Evolutionary conservation across 306 rosid species (phyloP).

Genomic region (Rubus idaeus): DNA sequence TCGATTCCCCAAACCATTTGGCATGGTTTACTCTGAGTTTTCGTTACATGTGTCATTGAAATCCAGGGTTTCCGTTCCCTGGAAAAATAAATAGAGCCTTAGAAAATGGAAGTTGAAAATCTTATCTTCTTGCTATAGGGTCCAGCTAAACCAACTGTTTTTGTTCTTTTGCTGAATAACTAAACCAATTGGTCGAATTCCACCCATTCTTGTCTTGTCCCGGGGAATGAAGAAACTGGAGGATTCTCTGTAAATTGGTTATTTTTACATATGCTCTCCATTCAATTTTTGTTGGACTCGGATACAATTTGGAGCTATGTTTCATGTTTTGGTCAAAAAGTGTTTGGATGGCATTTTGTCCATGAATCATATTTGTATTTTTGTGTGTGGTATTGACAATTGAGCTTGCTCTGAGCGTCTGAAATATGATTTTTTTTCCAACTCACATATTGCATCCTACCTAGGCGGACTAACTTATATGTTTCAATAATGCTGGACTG

Average conservation of each 20-base stretch:
- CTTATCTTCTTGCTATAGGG: not conserved
- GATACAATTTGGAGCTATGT: not conserved
- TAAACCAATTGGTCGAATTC: not conserved
- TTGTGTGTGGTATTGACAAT: not conserved
- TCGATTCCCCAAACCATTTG: not conserved
- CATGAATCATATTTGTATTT: not conserved
- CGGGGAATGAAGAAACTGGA: not conserved
- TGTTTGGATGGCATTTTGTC: not conserved
- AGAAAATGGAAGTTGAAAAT: not conserved
- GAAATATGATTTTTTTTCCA: not conserved
- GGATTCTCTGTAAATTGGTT: not conserved
- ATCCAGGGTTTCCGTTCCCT: not conserved
- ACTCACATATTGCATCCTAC: not conserved
- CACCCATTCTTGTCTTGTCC: not conserved
- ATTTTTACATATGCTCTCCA: not conserved
- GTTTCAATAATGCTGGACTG: not conserved
- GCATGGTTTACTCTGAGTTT: not conserved
- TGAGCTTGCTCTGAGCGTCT: not conserved
- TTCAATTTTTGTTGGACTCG: not conserved
- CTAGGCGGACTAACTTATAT: not conserved
- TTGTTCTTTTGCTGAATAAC: not conserved
- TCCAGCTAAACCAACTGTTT: slow-evolving; percentile 8
- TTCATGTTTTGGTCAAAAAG: not conserved
- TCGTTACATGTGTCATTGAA: not conserved
- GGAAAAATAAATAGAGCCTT: not conserved